These are phyloP conservation scores for Fusarium miscanthi DNA, from an alignment of 2,329 filamentous ascomycete species.

Conservation along the genomic window DNA sequence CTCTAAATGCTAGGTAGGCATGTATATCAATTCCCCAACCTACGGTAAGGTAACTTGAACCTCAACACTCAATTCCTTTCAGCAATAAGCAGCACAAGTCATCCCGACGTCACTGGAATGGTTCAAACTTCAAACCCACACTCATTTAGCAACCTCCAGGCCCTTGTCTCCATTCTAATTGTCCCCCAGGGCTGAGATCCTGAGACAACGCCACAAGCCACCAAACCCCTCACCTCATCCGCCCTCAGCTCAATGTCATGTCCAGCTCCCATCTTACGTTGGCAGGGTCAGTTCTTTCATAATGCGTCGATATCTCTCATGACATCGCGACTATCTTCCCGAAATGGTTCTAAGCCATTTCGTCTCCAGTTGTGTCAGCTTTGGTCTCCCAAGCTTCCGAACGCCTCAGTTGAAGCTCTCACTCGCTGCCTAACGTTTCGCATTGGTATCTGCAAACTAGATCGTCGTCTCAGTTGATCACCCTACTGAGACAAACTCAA, in stretches of 20 bases:
- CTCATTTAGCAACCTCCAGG: background rate
- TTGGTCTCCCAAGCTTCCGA: slow-evolving; percentile 5
- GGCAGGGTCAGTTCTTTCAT: background rate
- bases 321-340: background rate
- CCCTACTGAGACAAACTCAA: slow-evolving; percentile 7
- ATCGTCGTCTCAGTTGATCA: slow-evolving; percentile 20
- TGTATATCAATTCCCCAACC: slow-evolving; percentile 1
- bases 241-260: background rate
- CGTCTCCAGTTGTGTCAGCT: background rate
- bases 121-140: background rate
- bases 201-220: slow-evolving; percentile 32
- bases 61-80: background rate
- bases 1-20: background rate
- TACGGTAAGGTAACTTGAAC: background rate
- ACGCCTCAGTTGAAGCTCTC: background rate
- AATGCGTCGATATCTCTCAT: background rate
- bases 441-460: background rate
- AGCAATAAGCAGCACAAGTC: background rate
- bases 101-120: slow-evolving; percentile 33
- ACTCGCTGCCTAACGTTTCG: background rate
- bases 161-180: slow-evolving; percentile 5
- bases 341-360: background rate
- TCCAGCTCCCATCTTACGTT: background rate
- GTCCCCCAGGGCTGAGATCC: slow-evolving; percentile 23
- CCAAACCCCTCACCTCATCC: slow-evolving; percentile 14